Conservation (phyloP, 345 rosid species). For the Murraya paniculata region DNA sequence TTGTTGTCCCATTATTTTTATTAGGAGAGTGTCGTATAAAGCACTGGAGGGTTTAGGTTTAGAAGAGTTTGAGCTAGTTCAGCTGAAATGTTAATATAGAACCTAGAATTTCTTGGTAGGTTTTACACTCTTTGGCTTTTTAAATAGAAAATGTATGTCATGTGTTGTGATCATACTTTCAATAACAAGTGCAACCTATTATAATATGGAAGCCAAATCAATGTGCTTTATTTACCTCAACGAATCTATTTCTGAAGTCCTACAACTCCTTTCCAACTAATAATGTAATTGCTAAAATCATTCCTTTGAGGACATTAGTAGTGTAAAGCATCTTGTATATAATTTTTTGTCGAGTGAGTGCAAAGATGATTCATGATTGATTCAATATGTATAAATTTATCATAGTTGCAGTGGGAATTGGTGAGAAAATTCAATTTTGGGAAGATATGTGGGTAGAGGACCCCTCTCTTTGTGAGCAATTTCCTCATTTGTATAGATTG, state of each 20-base stretch:
- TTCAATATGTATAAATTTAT: not conserved
- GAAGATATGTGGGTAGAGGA: too few relatives aligned
- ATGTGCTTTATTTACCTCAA: not conserved
- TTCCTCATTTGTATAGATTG: too few relatives aligned
- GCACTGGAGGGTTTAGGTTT: not conserved
- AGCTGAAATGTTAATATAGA: not conserved
- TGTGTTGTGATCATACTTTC: not conserved
- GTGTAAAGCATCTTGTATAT: not conserved
- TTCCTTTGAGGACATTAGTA: not conserved
- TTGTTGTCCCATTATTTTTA: constrained; percentile 10
- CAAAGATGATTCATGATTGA: not conserved
- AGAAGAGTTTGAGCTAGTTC: not conserved
- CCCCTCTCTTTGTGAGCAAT: too few relatives aligned
- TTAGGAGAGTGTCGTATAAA: not conserved
- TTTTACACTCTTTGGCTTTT: not conserved
- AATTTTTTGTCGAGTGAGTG: not conserved
- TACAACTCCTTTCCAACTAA: not conserved
- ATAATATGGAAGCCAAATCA: not conserved
- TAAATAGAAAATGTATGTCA: not conserved
- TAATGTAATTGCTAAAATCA: not conserved
- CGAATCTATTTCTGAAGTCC: not conserved
- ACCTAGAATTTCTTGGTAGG: not conserved
- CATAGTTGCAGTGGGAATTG: too few relatives aligned
- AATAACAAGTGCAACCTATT: not conserved
- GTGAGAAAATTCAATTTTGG: too few relatives aligned